phyloP scores from a whole-genome alignment of 768 basidiomycete species.

The Royoungia palumana region DNA sequence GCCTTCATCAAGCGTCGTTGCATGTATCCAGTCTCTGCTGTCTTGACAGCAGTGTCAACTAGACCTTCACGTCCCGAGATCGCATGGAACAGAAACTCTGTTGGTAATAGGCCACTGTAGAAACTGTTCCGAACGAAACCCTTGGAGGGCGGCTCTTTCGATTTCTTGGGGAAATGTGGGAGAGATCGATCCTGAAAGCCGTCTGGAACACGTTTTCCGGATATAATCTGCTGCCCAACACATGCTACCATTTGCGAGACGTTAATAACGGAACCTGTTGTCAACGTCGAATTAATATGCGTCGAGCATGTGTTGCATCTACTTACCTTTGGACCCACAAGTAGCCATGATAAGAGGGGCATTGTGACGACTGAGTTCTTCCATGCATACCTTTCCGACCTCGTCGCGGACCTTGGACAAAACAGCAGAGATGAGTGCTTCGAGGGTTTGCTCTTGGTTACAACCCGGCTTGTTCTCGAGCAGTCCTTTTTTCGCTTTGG shows the following conservation, averaged over 20 bases:
- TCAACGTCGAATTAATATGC: background rate
- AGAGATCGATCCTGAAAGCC: constrained; percentile 98
- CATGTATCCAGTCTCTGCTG: constrained; percentile 99
- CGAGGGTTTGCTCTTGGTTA: constrained; percentile 93
- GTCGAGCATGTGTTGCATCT: background rate
- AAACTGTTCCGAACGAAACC: constrained; percentile 99
- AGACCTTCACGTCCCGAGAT: constrained; percentile 98
- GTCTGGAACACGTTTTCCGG: constrained; percentile 96
- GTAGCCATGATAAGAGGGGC: constrained; percentile 99
- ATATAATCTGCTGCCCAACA: constrained; percentile 98
- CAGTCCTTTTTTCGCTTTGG: constrained; percentile 85
- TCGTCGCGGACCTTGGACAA: constrained; percentile 94
- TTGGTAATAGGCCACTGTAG: constrained; percentile 85
- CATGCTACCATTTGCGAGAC: constrained; percentile 99
- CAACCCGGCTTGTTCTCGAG: constrained; percentile 98
- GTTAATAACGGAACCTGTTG: constrained; percentile 95
- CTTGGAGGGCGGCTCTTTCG: constrained; percentile 92
- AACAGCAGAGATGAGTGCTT: constrained; percentile 91
- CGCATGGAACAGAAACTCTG: constrained; percentile 98
- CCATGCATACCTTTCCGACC: constrained; percentile 97
- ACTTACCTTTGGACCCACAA: constrained; percentile 93
- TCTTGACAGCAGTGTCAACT: constrained; percentile 99
- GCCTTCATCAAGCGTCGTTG: constrained; percentile 99
- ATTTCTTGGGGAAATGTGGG: constrained; percentile 98
- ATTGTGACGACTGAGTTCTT: constrained; percentile 94